Conservation (phyloP, 2,329 filamentous ascomycete species). For the Aureobasidium sp. region DNA sequence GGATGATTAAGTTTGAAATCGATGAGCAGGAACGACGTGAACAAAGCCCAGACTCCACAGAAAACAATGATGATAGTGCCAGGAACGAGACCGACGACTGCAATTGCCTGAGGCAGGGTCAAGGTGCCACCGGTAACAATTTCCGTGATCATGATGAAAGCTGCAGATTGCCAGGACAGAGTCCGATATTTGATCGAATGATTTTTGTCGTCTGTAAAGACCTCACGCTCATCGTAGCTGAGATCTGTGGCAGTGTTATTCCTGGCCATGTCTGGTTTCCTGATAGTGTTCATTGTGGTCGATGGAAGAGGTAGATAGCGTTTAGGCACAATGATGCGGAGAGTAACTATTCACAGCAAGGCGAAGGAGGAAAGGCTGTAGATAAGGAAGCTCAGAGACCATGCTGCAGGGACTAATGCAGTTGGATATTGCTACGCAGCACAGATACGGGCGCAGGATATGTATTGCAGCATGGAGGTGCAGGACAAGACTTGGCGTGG, state of each 20-base stretch:
- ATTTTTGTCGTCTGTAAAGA: conserved; percentile 34
- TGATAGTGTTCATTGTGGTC: background rate
- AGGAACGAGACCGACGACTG: conserved; percentile 45
- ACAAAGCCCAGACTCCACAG: conserved; percentile 44
- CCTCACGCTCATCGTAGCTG: conserved; percentile 26
- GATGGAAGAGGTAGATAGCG: background rate
- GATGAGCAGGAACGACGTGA: conserved; percentile 43
- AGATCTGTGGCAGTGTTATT: background rate
- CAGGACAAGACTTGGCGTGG: conserved; percentile 2
- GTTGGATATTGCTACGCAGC: background rate
- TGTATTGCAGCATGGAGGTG: background rate
- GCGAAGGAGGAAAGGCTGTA: background rate
- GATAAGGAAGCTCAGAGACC: background rate
- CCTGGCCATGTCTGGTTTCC: background rate
- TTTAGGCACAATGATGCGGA: background rate
- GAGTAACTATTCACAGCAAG: background rate
- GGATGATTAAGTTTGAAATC: conserved; percentile 34
- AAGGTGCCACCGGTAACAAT: conserved; percentile 49
- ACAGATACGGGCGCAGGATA: background rate
- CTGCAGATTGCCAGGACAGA: conserved; percentile 44
- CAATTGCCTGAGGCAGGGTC: conserved; percentile 44
- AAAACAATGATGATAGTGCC: conserved; percentile 45
- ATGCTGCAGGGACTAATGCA: background rate
- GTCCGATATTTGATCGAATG: conserved; percentile 47
- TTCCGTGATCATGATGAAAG: conserved; percentile 49